A percentile compares a stretch with the other conserved stretches of the same genome.
Evolutionary conservation across 345 rosid genomes (phyloP).

Genomic region (Euphorbia pulcherrima): DNA sequence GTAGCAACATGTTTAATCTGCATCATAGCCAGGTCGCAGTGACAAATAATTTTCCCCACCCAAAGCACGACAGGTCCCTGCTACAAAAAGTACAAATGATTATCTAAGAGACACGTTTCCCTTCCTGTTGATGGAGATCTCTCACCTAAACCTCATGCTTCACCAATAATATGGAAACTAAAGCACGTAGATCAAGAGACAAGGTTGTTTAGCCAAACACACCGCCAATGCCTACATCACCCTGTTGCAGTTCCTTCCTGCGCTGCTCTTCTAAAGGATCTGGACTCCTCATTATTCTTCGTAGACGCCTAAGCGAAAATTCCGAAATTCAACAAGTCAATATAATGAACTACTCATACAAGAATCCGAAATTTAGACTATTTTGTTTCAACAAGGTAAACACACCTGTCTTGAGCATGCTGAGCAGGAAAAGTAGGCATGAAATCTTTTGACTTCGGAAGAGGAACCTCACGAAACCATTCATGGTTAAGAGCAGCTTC

Average conservation of each 20-base stretch:
- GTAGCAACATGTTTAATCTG: constrained; percentile 59
- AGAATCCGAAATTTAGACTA: background rate
- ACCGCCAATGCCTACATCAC: constrained; percentile 77
- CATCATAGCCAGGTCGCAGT: constrained; percentile 45
- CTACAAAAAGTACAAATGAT: constrained; percentile 65
- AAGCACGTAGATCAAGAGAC: constrained; percentile 28
- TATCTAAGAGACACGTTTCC: constrained; percentile 68
- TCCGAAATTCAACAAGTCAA: background rate
- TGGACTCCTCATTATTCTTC: constrained; percentile 90
- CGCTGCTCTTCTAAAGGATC: constrained; percentile 98
- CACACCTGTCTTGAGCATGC: constrained; percentile 93
- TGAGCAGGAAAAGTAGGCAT: constrained; percentile 99
- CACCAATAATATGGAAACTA: constrained; percentile 21
- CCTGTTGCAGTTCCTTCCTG: constrained; percentile 74
- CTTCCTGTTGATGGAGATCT: constrained; percentile 55
- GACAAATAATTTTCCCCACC: constrained; percentile 60
- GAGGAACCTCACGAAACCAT: constrained; percentile 97
- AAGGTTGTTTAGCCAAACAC: constrained; percentile 62
- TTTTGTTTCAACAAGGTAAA: background rate
- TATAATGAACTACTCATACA: background rate
- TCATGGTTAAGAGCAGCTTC: constrained; percentile 95
- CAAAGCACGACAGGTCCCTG: constrained; percentile 55
- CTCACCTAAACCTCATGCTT: constrained; percentile 56
- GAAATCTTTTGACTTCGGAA: constrained; percentile 94
- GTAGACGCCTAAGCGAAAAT: constrained; percentile 58